These are phyloP conservation scores for Ramaria rubella DNA, from an alignment of 768 basidiomycete species.

Conservation along the genomic window DNA sequence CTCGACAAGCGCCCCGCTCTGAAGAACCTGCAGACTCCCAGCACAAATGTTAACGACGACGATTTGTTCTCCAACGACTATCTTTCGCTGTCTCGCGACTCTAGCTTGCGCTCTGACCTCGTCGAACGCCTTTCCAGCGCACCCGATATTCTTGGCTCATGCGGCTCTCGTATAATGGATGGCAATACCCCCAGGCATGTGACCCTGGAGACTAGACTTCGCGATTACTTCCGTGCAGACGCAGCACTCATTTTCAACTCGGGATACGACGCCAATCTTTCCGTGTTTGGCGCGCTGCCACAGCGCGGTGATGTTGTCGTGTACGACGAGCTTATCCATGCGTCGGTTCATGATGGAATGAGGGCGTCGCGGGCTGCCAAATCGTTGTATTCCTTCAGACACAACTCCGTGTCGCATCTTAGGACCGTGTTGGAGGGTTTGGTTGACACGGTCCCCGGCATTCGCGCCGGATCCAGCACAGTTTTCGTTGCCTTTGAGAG, in stretches of 20 bases:
- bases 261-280: slow-evolving; percentile 39
- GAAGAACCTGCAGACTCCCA: not conserved
- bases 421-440: not conserved
- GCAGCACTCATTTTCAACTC: slow-evolving; percentile 35
- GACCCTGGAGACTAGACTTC: slow-evolving; percentile 29
- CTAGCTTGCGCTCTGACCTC: slow-evolving; percentile 22
- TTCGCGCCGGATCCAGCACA: slow-evolving; percentile 8
- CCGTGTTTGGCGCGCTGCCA: slow-evolving; percentile 33
- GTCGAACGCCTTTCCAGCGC: slow-evolving; percentile 1
- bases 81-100: slow-evolving; percentile 26
- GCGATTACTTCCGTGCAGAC: slow-evolving; percentile 16
- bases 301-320: slow-evolving; percentile 32
- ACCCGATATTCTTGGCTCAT: slow-evolving; percentile 28
- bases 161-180: slow-evolving; percentile 36
- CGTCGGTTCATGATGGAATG: slow-evolving; percentile 38
- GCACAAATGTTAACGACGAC: not conserved
- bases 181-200: slow-evolving; percentile 31
- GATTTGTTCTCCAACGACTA: slow-evolving; percentile 26
- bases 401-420: slow-evolving; percentile 24
- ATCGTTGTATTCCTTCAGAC: slow-evolving; percentile 23
- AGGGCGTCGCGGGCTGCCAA: slow-evolving; percentile 19
- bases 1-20: not conserved
- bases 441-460: not conserved
- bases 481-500: slow-evolving; percentile 37
- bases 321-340: slow-evolving; percentile 39